Evolutionary conservation across 2,329 filamentous ascomycete genomes (phyloP), one percentile per base, ranked within the genome.

Genomic region (Penicillium sclerotigenum): DNA sequence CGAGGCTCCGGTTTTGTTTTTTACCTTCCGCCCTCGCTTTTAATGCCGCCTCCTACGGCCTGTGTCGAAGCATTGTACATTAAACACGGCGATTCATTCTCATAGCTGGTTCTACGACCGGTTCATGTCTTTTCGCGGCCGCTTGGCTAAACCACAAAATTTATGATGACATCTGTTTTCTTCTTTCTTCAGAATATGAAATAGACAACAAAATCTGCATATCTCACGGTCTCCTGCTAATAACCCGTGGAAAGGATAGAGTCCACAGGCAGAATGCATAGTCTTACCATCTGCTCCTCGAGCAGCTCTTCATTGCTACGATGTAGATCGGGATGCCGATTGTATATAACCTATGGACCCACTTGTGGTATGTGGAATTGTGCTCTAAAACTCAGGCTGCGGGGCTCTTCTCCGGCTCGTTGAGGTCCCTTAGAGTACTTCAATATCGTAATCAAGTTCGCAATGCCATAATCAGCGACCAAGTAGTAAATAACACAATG

Each of bases 11-110:
- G 57, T 54, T 58, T 60, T 52, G 18, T 47, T 51, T 51, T 46
- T 36, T 62, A 54, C 20, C 54, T 55, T 52, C 64, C 61, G 34
- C 28, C 63, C 62, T 56, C 62, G 65, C 63, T 68, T 51, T 58
- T 64, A 59, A 66, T 66, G 64, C 65, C 65, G 60, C 61, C 63
- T 62, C 59, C 52, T 52, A 59, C 57, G 57, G 65, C 58, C 60
- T 52, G 49, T 61, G 63, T 56, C 58, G 65, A 69, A 41, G 37
- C 48, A 65, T 63, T 65, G 56, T 67, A 61, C 64, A 68, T 67
- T 65, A 61, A 59, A 61, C 51, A 64, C 59, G 59, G 64, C 62
- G 65, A 61, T 59, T 53, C 20, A 38, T 38, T 5, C 20, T 38
- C 16, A 47, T 33, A 13, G 42, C 42, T 38, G 42, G 64, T 63